Percentiles rank a stretch among this genome's conserved stretches.
These are phyloP conservation scores for Volvox carteri DNA, from an alignment of 163 green algal genomes.

Conservation along the genomic window DNA sequence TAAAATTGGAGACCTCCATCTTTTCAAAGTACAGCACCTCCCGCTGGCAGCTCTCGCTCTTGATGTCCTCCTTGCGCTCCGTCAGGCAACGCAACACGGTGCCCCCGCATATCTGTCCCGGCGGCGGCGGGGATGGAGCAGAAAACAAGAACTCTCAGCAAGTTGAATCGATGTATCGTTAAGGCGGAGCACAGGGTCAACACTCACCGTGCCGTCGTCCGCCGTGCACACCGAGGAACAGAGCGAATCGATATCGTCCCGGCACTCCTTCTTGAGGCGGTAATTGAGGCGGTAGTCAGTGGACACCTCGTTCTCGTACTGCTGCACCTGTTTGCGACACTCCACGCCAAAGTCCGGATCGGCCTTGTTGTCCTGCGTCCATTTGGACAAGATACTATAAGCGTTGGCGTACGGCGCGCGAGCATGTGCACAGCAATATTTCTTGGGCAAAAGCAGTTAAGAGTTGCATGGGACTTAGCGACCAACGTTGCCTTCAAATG, in stretches of 20 bases:
- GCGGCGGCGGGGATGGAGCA: too few species aligned
- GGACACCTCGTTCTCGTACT: constrained; percentile 65
- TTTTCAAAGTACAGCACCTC: constrained; percentile 90
- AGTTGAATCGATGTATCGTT: too few species aligned
- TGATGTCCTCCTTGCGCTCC: constrained; percentile 85
- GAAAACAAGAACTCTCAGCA: too few species aligned
- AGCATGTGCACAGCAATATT: too few species aligned
- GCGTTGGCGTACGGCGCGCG: too few species aligned
- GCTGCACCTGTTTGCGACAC: constrained; percentile 75
- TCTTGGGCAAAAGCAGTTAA: too few species aligned
- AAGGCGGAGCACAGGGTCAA: too few species aligned
- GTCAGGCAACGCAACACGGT: constrained; percentile 87
- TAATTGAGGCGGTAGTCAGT: constrained; percentile 90
- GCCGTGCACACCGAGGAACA: constrained; percentile 78
- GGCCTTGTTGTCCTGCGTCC: constrained; percentile 65
- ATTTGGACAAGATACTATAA: not conserved
- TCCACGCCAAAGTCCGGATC: constrained; percentile 70
- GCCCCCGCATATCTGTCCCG: constrained; percentile 59
- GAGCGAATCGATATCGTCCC: constrained; percentile 76
- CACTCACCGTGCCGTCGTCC: constrained; percentile 60
- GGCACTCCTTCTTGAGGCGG: constrained; percentile 83
- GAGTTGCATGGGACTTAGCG: too few species aligned
- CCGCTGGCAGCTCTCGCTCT: constrained; percentile 79
- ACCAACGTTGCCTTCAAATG: too few species aligned
- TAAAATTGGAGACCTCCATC: constrained; percentile 85